These are phyloP conservation scores for Thermoascus crustaceus DNA, from an alignment of 2,329 filamentous ascomycete species.

Conservation along the genomic window DNA sequence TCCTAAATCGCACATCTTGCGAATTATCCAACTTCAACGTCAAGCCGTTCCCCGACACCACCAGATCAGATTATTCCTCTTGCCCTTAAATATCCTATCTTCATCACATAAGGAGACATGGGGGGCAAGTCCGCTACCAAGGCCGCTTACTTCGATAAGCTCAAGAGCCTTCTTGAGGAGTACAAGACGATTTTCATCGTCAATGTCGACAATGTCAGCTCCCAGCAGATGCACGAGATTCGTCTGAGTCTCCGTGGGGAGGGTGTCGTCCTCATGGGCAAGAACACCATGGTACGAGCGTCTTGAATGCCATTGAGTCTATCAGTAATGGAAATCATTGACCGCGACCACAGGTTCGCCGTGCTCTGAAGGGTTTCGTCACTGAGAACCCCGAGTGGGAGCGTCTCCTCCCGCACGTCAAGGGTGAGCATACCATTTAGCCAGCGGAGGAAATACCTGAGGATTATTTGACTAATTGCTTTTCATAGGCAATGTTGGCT, in stretches of 20 bases:
- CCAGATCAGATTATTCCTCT: conserved; percentile 46
- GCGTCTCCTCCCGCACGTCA: conserved; percentile 90
- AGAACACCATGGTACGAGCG: conserved; percentile 92
- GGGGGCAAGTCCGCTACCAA: conserved; percentile 95
- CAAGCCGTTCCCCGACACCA: conserved; percentile 20
- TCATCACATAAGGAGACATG: conserved; percentile 91
- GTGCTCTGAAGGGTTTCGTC: conserved; percentile 93
- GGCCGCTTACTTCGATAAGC: conserved; percentile 98
- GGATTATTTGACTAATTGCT: neutral
- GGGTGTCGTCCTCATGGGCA: conserved; percentile 97
- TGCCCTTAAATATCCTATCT: conserved; percentile 98
- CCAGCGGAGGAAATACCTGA: neutral
- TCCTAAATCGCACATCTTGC: conserved; percentile 12
- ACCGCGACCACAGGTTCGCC: conserved; percentile 60
- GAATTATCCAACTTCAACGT: conserved; percentile 16
- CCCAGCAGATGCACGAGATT: conserved; percentile 99
- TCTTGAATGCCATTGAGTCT: conserved; percentile 6
- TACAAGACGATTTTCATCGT: conserved; percentile 99
- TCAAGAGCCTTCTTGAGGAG: conserved; percentile 91
- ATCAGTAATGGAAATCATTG: conserved; percentile 6
- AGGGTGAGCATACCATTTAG: conserved; percentile 44
- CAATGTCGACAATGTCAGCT: conserved; percentile 97
- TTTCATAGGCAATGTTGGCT: conserved; percentile 73
- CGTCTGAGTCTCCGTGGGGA: conserved; percentile 80
- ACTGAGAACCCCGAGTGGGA: conserved; percentile 91